Evolutionary conservation across 2,329 filamentous ascomycete genomes (phyloP).

Genomic region (Fusarium sp.): DNA sequence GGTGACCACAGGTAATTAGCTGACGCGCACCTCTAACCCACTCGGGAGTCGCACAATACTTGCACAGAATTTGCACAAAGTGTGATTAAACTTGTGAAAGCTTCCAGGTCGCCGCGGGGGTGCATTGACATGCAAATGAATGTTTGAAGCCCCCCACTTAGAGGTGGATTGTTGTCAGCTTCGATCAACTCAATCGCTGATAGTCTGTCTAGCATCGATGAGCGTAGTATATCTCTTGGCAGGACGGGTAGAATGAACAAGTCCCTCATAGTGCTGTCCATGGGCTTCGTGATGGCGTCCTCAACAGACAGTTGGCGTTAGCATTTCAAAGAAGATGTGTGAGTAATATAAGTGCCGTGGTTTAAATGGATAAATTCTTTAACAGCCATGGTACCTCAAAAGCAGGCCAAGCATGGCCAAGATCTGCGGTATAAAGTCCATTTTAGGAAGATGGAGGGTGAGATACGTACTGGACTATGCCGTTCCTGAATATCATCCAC

Average conservation of each 20-base stretch:
- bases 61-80: conserved; percentile 15
- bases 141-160: conserved; percentile 16
- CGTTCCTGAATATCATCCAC: conserved; percentile 33
- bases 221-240: background rate
- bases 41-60: background rate
- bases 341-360: background rate
- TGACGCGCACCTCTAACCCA: conserved; percentile 14
- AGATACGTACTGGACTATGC: conserved; percentile 13
- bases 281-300: background rate
- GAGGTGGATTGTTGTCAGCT: background rate
- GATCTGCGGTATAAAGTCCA: conserved; percentile 29
- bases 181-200: conserved; percentile 2
- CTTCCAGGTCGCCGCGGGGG: background rate
- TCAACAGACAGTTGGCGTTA: background rate
- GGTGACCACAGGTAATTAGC: conserved; percentile 1
- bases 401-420: conserved; percentile 15
- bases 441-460: conserved; percentile 18
- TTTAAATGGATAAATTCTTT: conserved; percentile 21
- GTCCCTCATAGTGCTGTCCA: background rate
- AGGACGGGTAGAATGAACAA: background rate
- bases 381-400: conserved; percentile 16
- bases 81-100: conserved; percentile 12
- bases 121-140: conserved; percentile 36
- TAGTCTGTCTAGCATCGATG: background rate
- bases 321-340: background rate